Conservation (phyloP, 2,329 filamentous ascomycete species). For the Rhynchosporium graminicola region DNA sequence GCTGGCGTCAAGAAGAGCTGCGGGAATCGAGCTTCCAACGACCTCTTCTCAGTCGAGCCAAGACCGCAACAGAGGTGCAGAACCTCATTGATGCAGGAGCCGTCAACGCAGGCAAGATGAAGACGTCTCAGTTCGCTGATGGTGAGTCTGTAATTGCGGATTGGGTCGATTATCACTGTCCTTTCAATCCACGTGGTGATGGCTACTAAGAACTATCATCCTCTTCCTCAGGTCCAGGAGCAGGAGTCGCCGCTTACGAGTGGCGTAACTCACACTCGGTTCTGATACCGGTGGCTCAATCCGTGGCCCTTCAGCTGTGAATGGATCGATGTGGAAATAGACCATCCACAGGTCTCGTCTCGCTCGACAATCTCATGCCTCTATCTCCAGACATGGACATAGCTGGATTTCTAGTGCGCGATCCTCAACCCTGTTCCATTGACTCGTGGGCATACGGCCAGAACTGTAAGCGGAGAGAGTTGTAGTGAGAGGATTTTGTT, state of each 20-base stretch:
- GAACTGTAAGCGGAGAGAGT: conserved; percentile 43
- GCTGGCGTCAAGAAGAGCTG: conserved; percentile 56
- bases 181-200: conserved; percentile 49
- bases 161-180: conserved; percentile 46
- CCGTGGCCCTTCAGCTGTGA: conserved; percentile 48
- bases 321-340: conserved; percentile 53
- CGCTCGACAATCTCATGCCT: conserved; percentile 51
- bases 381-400: conserved; percentile 50
- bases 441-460: conserved; percentile 51
- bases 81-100: conserved; percentile 61
- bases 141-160: conserved; percentile 49
- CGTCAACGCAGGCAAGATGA: conserved; percentile 55
- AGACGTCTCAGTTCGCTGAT: conserved; percentile 50
- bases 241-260: conserved; percentile 47
- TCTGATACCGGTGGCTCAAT: conserved; percentile 53
- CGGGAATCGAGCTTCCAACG: conserved; percentile 60
- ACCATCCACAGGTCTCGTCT: conserved; percentile 49
- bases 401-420: conserved; percentile 48
- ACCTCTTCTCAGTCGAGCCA: conserved; percentile 49
- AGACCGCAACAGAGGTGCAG: conserved; percentile 53
- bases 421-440: conserved; percentile 53
- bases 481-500: conserved; percentile 53
- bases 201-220: conserved; percentile 50
- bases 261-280: conserved; percentile 54
- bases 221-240: conserved; percentile 49